Evolutionary conservation across 164 flowering plant species (phyloP).

Genomic region (Umbilicus rupestris): DNA sequence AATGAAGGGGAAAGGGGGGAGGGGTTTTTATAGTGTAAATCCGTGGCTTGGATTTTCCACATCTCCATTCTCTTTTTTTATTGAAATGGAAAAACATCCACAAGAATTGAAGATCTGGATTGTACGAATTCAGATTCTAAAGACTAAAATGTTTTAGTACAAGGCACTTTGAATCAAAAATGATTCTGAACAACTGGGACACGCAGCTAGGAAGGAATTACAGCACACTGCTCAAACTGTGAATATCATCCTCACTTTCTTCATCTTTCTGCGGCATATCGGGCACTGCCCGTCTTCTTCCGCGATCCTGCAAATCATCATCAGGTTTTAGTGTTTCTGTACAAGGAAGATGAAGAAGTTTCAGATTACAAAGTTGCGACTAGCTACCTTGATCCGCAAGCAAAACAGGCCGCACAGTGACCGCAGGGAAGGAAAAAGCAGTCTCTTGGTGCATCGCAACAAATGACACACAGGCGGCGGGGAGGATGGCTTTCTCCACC

Average conservation of each 20-base stretch:
- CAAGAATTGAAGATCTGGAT: too few species aligned
- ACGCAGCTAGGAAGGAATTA: too few species aligned
- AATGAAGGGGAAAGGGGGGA: neutral
- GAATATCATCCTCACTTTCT: constrained; percentile 42
- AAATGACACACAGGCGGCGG: constrained; percentile 25
- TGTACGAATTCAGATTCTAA: too few species aligned
- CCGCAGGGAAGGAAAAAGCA: constrained; percentile 53
- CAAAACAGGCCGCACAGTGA: constrained; percentile 37
- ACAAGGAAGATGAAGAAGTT: neutral
- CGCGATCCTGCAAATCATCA: constrained; percentile 23
- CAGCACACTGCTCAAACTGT: constrained; percentile 20
- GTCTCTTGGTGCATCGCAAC: constrained; percentile 37
- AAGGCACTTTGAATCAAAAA: too few species aligned
- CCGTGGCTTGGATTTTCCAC: neutral
- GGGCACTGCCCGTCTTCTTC: constrained; percentile 37
- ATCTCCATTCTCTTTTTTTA: neutral
- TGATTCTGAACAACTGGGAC: too few species aligned
- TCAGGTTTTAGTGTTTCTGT: neutral
- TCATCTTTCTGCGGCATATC: constrained; percentile 30
- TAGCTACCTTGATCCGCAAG: constrained; percentile 35
- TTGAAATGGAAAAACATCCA: neutral
- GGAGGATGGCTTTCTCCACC: constrained; percentile 23
- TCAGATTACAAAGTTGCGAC: neutral
- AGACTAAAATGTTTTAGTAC: too few species aligned
- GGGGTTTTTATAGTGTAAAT: neutral